Conservation (phyloP, 371 early-diverging fungal species). For the Mucor piriformis region DNA sequence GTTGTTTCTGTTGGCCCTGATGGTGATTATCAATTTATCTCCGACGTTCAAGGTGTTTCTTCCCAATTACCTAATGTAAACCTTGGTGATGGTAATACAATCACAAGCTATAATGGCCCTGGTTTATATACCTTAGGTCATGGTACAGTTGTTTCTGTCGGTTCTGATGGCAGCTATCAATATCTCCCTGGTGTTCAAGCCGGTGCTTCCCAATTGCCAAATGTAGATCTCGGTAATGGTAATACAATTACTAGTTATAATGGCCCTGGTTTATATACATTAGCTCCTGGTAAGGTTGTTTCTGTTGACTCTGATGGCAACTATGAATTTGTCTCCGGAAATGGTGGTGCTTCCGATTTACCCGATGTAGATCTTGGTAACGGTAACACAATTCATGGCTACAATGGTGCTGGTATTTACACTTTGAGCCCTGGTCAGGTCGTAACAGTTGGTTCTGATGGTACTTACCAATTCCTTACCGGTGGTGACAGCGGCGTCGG, state of each 20-base stretch:
- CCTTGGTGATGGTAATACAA: background rate
- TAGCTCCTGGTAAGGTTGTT: too few relatives aligned
- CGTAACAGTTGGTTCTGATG: background rate
- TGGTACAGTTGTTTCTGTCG: background rate
- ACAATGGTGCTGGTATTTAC: constrained; percentile 2
- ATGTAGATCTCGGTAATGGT: background rate
- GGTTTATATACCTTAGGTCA: background rate
- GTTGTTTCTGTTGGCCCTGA: background rate
- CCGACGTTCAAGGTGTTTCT: background rate
- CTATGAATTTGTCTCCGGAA: background rate
- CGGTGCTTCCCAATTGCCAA: background rate
- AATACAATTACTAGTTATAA: background rate
- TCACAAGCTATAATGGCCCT: constrained; percentile 5
- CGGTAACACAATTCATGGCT: background rate
- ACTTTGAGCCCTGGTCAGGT: constrained; percentile 1
- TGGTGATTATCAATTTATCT: background rate
- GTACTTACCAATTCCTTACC: background rate
- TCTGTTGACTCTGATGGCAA: background rate
- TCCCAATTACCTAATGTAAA: background rate
- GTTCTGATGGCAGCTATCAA: background rate
- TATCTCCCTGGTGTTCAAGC: too few relatives aligned
- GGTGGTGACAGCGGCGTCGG: background rate
- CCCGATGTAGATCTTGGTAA: background rate
- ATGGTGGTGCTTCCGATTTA: background rate
- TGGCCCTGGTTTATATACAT: constrained; percentile 3